phyloP scores from a whole-genome alignment of 202 grass and related monocot species.

The Setaria viridis region DNA sequence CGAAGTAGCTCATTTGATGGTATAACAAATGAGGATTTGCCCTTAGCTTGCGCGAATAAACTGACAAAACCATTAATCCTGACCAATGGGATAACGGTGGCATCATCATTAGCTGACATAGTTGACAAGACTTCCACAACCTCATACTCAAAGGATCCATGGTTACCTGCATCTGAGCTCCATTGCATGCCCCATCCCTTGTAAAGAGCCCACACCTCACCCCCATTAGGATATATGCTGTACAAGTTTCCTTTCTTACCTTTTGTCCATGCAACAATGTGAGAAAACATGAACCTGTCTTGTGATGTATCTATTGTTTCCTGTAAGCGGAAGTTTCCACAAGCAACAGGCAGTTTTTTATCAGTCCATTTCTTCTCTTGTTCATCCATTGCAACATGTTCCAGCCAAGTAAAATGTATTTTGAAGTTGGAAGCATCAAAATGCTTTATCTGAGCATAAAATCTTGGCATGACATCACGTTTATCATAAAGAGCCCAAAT shows the following conservation, averaged over 20 bases:
- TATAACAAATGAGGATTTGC: constrained; percentile 44
- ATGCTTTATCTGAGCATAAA: constrained; percentile 65
- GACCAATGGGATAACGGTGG: constrained; percentile 61
- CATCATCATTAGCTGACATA: constrained; percentile 48
- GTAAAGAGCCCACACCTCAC: not conserved
- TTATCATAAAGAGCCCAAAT: constrained; percentile 81
- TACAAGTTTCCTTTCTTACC: not conserved
- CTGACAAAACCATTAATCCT: constrained; percentile 75
- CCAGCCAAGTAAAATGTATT: constrained; percentile 62
- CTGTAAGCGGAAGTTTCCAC: constrained; percentile 65
- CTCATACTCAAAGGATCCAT: constrained; percentile 66
- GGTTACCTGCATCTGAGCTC: constrained; percentile 50
- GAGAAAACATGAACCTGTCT: not conserved
- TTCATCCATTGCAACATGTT: constrained; percentile 39
- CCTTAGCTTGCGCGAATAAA: constrained; percentile 59
- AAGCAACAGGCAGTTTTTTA: constrained; percentile 70
- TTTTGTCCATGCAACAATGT: not conserved
- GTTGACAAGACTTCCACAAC: constrained; percentile 65
- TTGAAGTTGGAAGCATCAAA: constrained; percentile 45
- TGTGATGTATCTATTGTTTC: not conserved
- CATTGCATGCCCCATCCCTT: constrained; percentile 72
- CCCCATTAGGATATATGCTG: not conserved
- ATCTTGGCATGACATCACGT: constrained; percentile 74
- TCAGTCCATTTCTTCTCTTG: constrained; percentile 55
- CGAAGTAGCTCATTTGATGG: constrained; percentile 58